Percentiles rank a stretch among this genome's conserved stretches.
Evolutionary conservation across 371 early-diverging fungal species (phyloP).

Genomic region (Funneliformis caledonium): DNA sequence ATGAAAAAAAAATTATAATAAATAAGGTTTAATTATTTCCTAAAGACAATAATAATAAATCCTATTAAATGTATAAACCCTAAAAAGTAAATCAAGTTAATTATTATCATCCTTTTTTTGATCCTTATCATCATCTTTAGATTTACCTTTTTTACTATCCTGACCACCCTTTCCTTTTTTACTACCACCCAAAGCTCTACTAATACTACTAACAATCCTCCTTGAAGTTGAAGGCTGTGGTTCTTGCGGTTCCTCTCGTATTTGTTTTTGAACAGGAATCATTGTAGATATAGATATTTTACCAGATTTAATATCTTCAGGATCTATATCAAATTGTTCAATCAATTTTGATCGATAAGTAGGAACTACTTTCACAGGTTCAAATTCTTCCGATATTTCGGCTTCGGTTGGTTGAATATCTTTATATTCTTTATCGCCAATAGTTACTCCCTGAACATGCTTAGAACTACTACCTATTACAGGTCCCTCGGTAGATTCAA

Average conservation of each 20-base stretch:
- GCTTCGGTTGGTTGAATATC: neutral
- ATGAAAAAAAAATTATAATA: too few relatives aligned
- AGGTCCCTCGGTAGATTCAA: neutral
- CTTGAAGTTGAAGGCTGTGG: neutral
- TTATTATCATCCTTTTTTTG: neutral
- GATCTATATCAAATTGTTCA: constrained; percentile 1
- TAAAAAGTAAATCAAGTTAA: neutral
- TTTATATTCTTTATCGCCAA: neutral
- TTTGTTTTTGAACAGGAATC: neutral
- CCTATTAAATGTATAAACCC: too few relatives aligned
- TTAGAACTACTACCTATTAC: neutral
- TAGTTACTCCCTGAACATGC: neutral
- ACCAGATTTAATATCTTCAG: neutral
- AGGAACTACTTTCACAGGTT: neutral
- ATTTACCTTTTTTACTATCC: neutral
- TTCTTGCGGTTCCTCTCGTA: neutral
- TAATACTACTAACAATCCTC: neutral
- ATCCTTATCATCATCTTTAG: neutral
- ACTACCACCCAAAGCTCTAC: neutral
- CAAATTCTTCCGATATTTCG: neutral
- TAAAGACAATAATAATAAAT: too few relatives aligned
- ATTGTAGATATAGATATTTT: neutral
- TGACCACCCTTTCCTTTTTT: neutral
- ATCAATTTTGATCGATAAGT: constrained; percentile 3
- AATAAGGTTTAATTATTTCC: too few relatives aligned